Conservation (phyloP, 495 filamentous ascomycete species). For the Penicillium odoratum region DNA sequence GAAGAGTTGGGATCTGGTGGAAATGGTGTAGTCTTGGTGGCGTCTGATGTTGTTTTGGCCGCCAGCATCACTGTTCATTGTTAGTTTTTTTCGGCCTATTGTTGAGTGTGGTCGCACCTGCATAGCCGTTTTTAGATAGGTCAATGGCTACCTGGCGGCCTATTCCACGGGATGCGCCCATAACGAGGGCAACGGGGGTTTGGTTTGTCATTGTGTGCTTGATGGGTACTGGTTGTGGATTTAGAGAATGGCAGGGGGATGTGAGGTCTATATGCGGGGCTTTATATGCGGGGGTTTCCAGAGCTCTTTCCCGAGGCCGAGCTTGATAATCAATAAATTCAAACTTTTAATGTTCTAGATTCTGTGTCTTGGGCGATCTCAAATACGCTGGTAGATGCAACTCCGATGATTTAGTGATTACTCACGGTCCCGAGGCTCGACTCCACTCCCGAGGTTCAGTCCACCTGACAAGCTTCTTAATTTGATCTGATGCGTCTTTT, state of each 20-base stretch:
- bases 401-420: constrained; percentile 22
- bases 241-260: not conserved
- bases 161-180: constrained; percentile 77
- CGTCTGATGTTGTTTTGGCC: constrained; percentile 75
- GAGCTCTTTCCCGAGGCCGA: not conserved
- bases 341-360: not conserved
- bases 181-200: constrained; percentile 61
- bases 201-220: constrained; percentile 21
- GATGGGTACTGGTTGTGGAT: not conserved
- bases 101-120: constrained; percentile 47
- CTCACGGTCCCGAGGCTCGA: constrained; percentile 20
- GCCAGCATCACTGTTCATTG: constrained; percentile 66
- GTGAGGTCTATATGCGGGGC: not conserved
- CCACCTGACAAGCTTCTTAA: not conserved
- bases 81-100: constrained; percentile 8
- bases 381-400: not conserved
- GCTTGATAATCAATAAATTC: not conserved
- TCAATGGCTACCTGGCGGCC: constrained; percentile 78
- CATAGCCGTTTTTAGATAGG: constrained; percentile 68
- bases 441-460: constrained; percentile 1
- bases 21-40: constrained; percentile 56
- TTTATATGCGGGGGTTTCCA: not conserved
- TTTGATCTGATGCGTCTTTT: too few relatives aligned
- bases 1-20: constrained; percentile 81
- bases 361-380: not conserved